These are phyloP conservation scores for Tuber umbilicatum DNA, from an alignment of 495 filamentous ascomycete genomes.

Conservation along the genomic window DNA sequence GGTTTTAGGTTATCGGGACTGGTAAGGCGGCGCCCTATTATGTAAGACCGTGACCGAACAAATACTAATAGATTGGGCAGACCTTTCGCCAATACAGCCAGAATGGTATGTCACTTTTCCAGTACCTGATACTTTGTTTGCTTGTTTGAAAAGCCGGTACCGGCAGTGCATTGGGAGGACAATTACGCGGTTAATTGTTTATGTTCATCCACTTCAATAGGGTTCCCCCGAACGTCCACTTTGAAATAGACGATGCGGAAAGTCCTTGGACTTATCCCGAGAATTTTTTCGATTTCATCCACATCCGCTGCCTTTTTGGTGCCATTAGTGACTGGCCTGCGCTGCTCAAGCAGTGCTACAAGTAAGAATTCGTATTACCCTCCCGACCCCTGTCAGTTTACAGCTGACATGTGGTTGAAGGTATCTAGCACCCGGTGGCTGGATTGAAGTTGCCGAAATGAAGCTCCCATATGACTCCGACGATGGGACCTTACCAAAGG, in stretches of 20 bases:
- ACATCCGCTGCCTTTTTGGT: conserved; percentile 52
- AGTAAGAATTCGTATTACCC: conserved; percentile 14
- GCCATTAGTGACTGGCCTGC: conserved; percentile 50
- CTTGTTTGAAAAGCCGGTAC: not conserved
- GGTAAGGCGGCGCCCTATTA: conserved; percentile 14
- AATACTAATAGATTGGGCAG: conserved; percentile 15
- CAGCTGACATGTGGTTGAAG: conserved; percentile 18
- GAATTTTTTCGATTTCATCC: conserved; percentile 51
- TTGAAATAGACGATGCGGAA: conserved; percentile 53
- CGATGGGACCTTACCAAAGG: conserved; percentile 16
- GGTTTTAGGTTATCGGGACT: conserved; percentile 29
- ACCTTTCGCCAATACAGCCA: conserved; percentile 36
- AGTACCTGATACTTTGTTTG: not conserved
- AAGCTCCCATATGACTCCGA: conserved; percentile 33
- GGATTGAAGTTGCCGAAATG: conserved; percentile 27
- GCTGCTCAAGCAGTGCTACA: conserved; percentile 45
- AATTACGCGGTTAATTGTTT: not conserved
- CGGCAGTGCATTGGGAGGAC: not conserved
- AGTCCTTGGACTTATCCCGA: conserved; percentile 47
- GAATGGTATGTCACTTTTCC: conserved; percentile 23
- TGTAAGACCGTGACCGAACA: not conserved
- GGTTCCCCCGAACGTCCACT: conserved; percentile 52
- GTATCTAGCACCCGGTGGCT: conserved; percentile 28
- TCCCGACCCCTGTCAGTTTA: not conserved
- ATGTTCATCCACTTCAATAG: conserved; percentile 25